These are phyloP conservation scores for Hypoxylon sp. DNA, from an alignment of 2,329 filamentous ascomycete genomes.

Conservation along the genomic window DNA sequence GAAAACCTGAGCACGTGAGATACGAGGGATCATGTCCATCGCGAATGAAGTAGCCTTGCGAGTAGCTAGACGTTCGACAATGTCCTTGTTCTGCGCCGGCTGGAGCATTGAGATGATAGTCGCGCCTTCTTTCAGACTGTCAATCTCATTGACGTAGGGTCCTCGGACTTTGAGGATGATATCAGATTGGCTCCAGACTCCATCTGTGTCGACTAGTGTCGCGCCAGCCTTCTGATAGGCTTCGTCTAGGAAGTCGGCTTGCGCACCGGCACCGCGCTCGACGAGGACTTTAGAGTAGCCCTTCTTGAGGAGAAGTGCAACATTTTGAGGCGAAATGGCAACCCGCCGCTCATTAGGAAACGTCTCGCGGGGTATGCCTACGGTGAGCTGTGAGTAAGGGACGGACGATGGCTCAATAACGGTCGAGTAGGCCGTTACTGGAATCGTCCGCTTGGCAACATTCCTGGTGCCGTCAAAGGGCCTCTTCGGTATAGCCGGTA, in stretches of 20 bases:
- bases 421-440: conserved; percentile 49
- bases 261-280: conserved; percentile 81
- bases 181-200: conserved; percentile 80
- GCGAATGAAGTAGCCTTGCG: conserved; percentile 82
- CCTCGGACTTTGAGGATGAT: conserved; percentile 87
- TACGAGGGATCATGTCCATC: conserved; percentile 93
- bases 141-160: conserved; percentile 76
- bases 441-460: conserved; percentile 41
- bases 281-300: conserved; percentile 82
- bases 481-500: conserved; percentile 46
- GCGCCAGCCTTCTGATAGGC: conserved; percentile 84
- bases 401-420: conserved; percentile 57
- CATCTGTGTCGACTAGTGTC: conserved; percentile 74
- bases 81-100: conserved; percentile 79
- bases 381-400: conserved; percentile 78
- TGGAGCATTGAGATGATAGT: conserved; percentile 87
- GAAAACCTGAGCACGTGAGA: conserved; percentile 88
- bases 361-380: conserved; percentile 85
- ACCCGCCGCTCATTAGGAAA: conserved; percentile 84
- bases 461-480: conserved; percentile 34
- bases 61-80: conserved; percentile 78
- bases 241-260: conserved; percentile 81
- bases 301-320: conserved; percentile 84
- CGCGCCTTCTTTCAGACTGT: conserved; percentile 73
- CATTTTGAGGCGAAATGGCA: conserved; percentile 86